These are phyloP conservation scores for Penicillium goetzii DNA, from an alignment of 495 filamentous ascomycete species.

Conservation along the genomic window DNA sequence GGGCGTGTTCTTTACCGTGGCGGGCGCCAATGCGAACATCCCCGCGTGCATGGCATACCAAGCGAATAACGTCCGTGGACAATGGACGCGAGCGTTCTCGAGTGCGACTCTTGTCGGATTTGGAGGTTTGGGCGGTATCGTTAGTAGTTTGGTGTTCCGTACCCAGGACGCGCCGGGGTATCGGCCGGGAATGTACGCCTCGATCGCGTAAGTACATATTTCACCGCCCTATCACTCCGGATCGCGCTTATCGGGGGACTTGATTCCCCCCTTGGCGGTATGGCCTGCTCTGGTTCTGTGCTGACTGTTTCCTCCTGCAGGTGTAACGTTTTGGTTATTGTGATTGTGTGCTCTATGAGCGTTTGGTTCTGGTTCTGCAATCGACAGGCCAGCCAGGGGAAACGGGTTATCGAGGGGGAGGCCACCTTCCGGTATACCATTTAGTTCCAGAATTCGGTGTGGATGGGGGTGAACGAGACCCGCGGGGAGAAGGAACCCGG, in stretches of 20 bases:
- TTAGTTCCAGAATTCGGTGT: constrained; percentile 15
- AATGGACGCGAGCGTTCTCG: constrained; percentile 66
- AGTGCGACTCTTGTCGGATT: constrained; percentile 58
- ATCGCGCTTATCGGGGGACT: constrained; percentile 1
- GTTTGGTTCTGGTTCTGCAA: constrained; percentile 43
- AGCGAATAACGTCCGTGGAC: constrained; percentile 67
- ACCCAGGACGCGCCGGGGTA: constrained; percentile 61
- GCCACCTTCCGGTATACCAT: constrained; percentile 46
- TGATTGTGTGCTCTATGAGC: constrained; percentile 38
- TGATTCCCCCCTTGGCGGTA: neutral
- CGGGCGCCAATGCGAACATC: constrained; percentile 64
- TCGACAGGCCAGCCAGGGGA: constrained; percentile 40
- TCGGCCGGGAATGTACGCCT: constrained; percentile 56
- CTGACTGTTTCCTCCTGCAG: constrained; percentile 26
- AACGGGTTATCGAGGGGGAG: constrained; percentile 42
- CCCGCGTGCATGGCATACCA: constrained; percentile 63
- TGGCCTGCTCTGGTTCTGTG: neutral
- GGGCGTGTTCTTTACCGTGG: constrained; percentile 65
- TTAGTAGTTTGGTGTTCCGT: constrained; percentile 60
- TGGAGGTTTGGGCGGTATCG: constrained; percentile 64
- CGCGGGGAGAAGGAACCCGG: constrained; percentile 4
- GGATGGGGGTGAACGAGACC: neutral
- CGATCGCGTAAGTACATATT: constrained; percentile 49
- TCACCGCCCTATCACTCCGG: neutral
- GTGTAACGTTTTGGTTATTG: constrained; percentile 48